Base-by-base conservation (phyloP, 2,329 filamentous ascomycete genomes). In the Clarireedia sp. region DNA sequence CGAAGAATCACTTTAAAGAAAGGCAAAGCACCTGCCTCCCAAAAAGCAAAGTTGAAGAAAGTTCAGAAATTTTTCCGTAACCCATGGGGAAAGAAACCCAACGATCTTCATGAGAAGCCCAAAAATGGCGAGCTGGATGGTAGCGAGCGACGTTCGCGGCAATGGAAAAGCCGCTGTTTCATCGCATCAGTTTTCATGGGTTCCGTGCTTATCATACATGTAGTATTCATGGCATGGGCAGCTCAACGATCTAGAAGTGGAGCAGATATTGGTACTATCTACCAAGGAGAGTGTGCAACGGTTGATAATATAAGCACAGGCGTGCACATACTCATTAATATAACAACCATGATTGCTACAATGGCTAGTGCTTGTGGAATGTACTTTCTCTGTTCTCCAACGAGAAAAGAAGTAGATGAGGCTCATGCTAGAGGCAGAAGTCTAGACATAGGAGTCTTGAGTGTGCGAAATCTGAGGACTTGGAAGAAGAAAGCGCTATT, bases 371-470 rank as follows among this genome's bases (percentile, higher is more conserved):
- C 78, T 61, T 78, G 56, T 26, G 59, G 60, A 14, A 60, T 79
- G 74, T 78, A 81, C 57, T 69, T 74, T 19, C 64, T 82, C 12
- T 72, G 67, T 12, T 72, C 77, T 0, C 78, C 79, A 0, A 79
- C 74, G 1, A 66, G 79, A 24, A 58, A 63, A 7, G 76, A 81
- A 29, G 63, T 81, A 14, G 73, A 81, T 51, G 59, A 59, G 7
- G 76, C 76, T 0, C 79, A 82, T 65, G 53, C 60, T 0, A 59
- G 63, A 47, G 64, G 69, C 1, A 66, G 60, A 16, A 75, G 72
- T 71, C 63, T 79, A 1, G 72, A 75, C 36, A 73, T 78, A 45
- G 75, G 78, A 0, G 62, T 76, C 2, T 65, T 71, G 6, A 75
- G 73, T 36, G 24, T 71, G 2, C 65, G 72, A 1, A 77, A 75